These are phyloP conservation scores for Durio zibethinus DNA, from an alignment of 345 rosid species.

Conservation along the genomic window DNA sequence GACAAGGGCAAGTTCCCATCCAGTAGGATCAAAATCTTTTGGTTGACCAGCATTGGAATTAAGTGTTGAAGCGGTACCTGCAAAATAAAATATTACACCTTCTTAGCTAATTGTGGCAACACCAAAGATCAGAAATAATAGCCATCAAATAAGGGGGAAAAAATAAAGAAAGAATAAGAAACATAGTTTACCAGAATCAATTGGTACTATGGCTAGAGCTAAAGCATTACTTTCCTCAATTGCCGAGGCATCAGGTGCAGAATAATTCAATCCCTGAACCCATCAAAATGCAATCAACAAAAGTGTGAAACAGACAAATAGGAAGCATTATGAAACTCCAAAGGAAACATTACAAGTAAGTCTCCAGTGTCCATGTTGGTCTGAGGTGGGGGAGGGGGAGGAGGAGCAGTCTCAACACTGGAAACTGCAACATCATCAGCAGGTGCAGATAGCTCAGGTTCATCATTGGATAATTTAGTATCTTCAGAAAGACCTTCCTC, in stretches of 20 bases:
- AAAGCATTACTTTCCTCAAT: slow-evolving; percentile 90
- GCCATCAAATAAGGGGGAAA: neutral
- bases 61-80: slow-evolving; percentile 51
- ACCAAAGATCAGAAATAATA: neutral
- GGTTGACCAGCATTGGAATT: slow-evolving; percentile 47
- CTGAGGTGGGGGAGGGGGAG: slow-evolving; percentile 51
- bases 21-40: slow-evolving; percentile 74
- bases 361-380: slow-evolving; percentile 66
- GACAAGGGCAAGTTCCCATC: slow-evolving; percentile 97
- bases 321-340: neutral
- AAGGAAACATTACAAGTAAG: slow-evolving; percentile 54
- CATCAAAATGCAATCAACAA: neutral
- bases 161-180: neutral
- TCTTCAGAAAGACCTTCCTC: slow-evolving; percentile 73
- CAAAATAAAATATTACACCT: slow-evolving; percentile 5
- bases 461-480: slow-evolving; percentile 42
- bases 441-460: slow-evolving; percentile 53
- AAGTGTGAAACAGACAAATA: neutral
- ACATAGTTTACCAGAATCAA: slow-evolving; percentile 46
- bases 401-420: slow-evolving; percentile 42
- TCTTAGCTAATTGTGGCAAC: neutral
- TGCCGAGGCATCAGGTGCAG: slow-evolving; percentile 52
- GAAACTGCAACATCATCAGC: slow-evolving; percentile 41
- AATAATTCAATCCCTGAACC: slow-evolving; percentile 64
- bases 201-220: slow-evolving; percentile 82